A percentile compares a stretch with the other conserved stretches of the same genome.
These are phyloP conservation scores for Leccinum incarnatum DNA, from an alignment of 768 basidiomycete species.

Conservation along the genomic window DNA sequence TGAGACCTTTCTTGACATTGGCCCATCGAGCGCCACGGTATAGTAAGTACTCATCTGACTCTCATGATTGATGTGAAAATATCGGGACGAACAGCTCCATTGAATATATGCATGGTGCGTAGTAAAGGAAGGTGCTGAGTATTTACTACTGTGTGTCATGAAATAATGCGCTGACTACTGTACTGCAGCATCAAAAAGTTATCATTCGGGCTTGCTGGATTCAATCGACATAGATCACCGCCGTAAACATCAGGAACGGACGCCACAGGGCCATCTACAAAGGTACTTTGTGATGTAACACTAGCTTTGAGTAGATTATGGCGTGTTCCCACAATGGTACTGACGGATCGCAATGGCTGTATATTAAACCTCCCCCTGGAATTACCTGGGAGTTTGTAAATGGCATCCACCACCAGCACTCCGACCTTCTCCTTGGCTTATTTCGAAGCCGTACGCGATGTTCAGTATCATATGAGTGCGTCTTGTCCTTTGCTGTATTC, in stretches of 20 bases:
- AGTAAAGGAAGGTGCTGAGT: not conserved
- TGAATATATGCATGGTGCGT: not conserved
- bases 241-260: not conserved
- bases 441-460: slow-evolving; percentile 4
- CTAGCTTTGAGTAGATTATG: not conserved
- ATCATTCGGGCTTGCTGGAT: not conserved
- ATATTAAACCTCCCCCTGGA: slow-evolving; percentile 15
- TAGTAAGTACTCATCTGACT: not conserved
- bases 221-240: not conserved
- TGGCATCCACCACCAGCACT: slow-evolving; percentile 1
- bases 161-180: not conserved
- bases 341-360: not conserved
- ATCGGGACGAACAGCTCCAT: not conserved
- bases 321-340: not conserved
- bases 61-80: not conserved
- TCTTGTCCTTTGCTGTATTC: not conserved
- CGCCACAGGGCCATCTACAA: not conserved
- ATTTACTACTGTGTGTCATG: not conserved
- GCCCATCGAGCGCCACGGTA: not conserved
- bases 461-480: slow-evolving; percentile 12
- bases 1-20: not conserved
- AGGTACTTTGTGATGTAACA: not conserved
- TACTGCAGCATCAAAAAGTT: not conserved
- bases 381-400: slow-evolving; percentile 55
- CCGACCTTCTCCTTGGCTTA: slow-evolving; percentile 3